Percentiles rank a stretch among this genome's conserved stretches.
These are phyloP conservation scores for Ogataea glucozyma DNA, from an alignment of 805 yeast genomes.

Conservation along the genomic window DNA sequence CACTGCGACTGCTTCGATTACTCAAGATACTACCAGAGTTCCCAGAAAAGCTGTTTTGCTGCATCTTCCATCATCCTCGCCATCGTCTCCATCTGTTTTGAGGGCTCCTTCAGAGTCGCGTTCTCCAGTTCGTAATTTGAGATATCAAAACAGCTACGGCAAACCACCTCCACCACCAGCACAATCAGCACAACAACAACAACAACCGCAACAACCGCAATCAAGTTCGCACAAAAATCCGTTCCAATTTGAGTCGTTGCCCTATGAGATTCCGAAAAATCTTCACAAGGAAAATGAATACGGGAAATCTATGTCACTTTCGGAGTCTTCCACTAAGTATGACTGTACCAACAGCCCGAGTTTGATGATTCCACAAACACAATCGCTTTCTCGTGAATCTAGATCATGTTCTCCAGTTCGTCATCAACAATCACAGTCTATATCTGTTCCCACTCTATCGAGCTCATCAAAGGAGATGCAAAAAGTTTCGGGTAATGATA, in stretches of 20 bases:
- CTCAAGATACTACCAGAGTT: constrained; percentile 11
- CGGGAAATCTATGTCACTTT: constrained; percentile 19
- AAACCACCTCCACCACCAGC: no score
- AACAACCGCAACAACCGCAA: constrained; percentile 1
- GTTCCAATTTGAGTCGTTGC: constrained; percentile 35
- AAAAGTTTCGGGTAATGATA: constrained; percentile 6
- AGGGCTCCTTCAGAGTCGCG: constrained; percentile 25
- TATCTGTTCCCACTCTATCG: constrained; percentile 1
- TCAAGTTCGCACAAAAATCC: constrained; percentile 23
- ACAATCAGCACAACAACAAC: no score
- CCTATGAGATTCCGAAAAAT: constrained; percentile 35
- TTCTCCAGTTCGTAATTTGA: constrained; percentile 29
- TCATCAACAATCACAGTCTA: constrained; percentile 11
- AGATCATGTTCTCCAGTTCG: constrained; percentile 18
- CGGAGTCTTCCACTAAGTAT: constrained; percentile 13
- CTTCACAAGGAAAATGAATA: constrained; percentile 27
- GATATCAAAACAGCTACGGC: constrained; percentile 14
- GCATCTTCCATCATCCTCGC: constrained; percentile 11
- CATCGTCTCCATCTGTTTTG: constrained; percentile 18
- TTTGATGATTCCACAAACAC: neutral
- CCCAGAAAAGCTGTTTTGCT: constrained; percentile 13
- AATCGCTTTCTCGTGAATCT: neutral
- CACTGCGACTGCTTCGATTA: constrained; percentile 3
- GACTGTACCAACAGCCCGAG: constrained; percentile 4
- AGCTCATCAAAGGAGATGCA: neutral